These are phyloP conservation scores for Plenodomus biglobosus DNA, from an alignment of 2,329 filamentous ascomycete genomes.

Conservation along the genomic window DNA sequence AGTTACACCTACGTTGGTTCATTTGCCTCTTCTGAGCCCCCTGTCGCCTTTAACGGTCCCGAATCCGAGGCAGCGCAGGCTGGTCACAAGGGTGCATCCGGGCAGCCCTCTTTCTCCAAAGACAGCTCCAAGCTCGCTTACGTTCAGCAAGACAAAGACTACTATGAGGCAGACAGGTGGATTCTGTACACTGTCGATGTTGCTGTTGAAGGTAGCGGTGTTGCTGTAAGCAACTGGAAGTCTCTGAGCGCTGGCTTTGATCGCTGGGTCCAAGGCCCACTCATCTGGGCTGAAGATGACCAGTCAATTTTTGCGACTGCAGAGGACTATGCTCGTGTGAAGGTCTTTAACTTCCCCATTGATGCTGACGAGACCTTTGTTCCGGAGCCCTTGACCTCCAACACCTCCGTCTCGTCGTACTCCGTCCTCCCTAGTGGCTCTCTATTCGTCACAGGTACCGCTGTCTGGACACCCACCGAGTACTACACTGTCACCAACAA, in stretches of 20 bases:
- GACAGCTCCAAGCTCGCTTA: slow-evolving; percentile 73
- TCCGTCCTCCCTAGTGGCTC: slow-evolving; percentile 64
- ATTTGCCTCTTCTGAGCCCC: slow-evolving; percentile 58
- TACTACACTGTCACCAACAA: slow-evolving; percentile 33
- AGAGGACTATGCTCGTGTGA: slow-evolving; percentile 39
- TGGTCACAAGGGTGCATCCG: slow-evolving; percentile 64
- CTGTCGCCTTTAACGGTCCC: slow-evolving; percentile 40
- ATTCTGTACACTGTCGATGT: slow-evolving; percentile 47
- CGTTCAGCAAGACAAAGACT: slow-evolving; percentile 66
- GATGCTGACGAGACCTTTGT: slow-evolving; percentile 54
- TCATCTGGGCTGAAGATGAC: slow-evolving; percentile 38
- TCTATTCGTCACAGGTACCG: slow-evolving; percentile 45
- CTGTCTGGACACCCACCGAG: slow-evolving; percentile 38
- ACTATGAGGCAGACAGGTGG: slow-evolving; percentile 80
- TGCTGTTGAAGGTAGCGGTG: slow-evolving; percentile 17
- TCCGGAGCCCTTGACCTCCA: slow-evolving; percentile 49
- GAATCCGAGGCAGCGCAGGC: slow-evolving; percentile 29
- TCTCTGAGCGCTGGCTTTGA: slow-evolving; percentile 33
- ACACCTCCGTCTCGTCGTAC: slow-evolving; percentile 33
- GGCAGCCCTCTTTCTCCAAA: slow-evolving; percentile 72
- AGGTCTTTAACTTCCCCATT: slow-evolving; percentile 64
- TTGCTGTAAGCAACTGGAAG: slow-evolving; percentile 36
- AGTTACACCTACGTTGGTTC: slow-evolving; percentile 77
- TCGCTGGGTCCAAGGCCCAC: slow-evolving; percentile 29
- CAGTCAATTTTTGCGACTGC: slow-evolving; percentile 37